These are phyloP conservation scores for Zygoascus meyerae DNA, from an alignment of 1,139 yeast species.

Conservation along the genomic window DNA sequence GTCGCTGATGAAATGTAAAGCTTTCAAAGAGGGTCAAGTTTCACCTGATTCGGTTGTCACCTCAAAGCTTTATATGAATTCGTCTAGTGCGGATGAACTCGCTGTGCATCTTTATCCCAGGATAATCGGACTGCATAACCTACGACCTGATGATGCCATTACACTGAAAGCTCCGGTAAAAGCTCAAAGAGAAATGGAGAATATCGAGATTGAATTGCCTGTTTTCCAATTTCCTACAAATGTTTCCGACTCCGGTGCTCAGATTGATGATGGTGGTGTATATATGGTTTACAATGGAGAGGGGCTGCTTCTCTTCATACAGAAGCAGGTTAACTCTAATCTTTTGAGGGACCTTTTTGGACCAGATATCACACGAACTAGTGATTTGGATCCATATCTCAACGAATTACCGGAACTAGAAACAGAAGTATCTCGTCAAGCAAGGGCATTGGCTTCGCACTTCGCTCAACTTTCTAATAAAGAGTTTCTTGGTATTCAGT, in stretches of 20 bases:
- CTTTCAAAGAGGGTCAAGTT: conserved; percentile 45
- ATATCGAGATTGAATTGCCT: conserved; percentile 40
- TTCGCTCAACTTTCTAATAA: conserved; percentile 44
- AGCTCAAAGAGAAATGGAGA: conserved; percentile 7
- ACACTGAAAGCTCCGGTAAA: conserved; percentile 26
- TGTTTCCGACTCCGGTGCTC: conserved; percentile 42
- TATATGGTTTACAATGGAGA: conserved; percentile 71
- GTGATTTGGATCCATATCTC: conserved; percentile 40
- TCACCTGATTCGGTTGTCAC: conserved; percentile 49
- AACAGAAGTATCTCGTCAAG: conserved; percentile 64
- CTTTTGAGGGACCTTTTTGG: conserved; percentile 76
- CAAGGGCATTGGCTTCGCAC: conserved; percentile 52
- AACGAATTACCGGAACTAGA: conserved; percentile 66
- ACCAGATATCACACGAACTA: conserved; percentile 36
- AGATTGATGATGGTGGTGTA: conserved; percentile 64
- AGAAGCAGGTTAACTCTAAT: conserved; percentile 60
- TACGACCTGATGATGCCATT: conserved; percentile 46
- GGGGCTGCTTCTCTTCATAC: conserved; percentile 60
- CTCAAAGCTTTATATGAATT: conserved; percentile 49
- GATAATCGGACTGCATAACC: conserved; percentile 64
- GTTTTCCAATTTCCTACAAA: conserved; percentile 49
- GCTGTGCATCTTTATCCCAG: conserved; percentile 74
- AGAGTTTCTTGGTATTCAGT: conserved; percentile 45
- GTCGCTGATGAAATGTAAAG: conserved; percentile 61
- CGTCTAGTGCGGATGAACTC: conserved; percentile 54